phyloP scores from a whole-genome alignment of 345 rosid species.

The Populus alba region DNA sequence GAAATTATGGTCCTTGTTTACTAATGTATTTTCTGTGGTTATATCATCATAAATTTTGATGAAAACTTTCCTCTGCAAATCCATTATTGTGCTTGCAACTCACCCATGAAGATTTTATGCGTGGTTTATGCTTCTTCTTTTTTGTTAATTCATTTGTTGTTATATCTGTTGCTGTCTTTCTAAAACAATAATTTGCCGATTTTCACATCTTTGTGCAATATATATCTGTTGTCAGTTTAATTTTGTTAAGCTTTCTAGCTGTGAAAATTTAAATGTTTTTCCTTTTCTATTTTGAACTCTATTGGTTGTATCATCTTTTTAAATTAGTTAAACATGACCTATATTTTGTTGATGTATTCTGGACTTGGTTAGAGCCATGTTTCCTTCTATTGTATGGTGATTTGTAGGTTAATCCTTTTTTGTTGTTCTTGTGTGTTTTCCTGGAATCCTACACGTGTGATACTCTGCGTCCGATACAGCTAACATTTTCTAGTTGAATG shows the following conservation, averaged over 20 bases:
- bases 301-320: not conserved
- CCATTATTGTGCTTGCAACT: not conserved
- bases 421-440: not conserved
- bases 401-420: not conserved
- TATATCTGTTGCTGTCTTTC: not conserved
- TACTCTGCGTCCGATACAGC: not conserved
- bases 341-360: not conserved
- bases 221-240: not conserved
- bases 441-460: not conserved
- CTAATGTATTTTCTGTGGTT: not conserved
- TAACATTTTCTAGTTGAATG: not conserved
- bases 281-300: not conserved
- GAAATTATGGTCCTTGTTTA: not conserved
- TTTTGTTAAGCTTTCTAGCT: not conserved
- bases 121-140: not conserved
- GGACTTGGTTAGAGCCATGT: not conserved
- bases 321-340: not conserved
- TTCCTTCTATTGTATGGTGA: not conserved
- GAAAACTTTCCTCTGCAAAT: not conserved
- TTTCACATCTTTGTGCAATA: not conserved
- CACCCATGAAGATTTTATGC: not conserved
- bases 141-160: not conserved
- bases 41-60: not conserved
- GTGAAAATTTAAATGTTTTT: not conserved
- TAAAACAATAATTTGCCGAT: not conserved